These are phyloP conservation scores for Myriangium duriaei DNA, from an alignment of 2,329 filamentous ascomycete genomes.

Conservation along the genomic window DNA sequence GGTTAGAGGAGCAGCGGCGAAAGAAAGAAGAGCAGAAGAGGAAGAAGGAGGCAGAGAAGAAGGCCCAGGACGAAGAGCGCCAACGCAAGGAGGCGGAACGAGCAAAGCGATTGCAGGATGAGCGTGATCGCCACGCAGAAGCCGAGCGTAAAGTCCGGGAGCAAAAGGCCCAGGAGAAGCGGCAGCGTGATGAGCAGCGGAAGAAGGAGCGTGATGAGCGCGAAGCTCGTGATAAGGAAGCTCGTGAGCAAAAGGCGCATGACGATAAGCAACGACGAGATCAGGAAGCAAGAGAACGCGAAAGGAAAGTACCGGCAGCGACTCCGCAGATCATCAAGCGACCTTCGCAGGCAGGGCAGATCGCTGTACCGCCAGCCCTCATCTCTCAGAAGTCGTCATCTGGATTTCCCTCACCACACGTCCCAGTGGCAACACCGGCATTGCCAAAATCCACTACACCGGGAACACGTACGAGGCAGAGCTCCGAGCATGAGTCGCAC, in stretches of 20 bases:
- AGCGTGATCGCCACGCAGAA: slow-evolving; percentile 75
- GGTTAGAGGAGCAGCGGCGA: slow-evolving; percentile 63
- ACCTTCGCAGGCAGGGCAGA: slow-evolving; percentile 43
- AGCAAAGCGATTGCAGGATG: slow-evolving; percentile 65
- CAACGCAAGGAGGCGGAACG: slow-evolving; percentile 76
- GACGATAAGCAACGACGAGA: slow-evolving; percentile 47
- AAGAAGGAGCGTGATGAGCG: slow-evolving; percentile 61
- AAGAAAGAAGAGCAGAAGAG: slow-evolving; percentile 83
- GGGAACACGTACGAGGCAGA: slow-evolving; percentile 54
- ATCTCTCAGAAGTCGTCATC: slow-evolving; percentile 40
- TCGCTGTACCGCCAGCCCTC: slow-evolving; percentile 42
- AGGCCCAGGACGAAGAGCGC: slow-evolving; percentile 79
- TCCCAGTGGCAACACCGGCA: slow-evolving; percentile 65
- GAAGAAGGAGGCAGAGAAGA: slow-evolving; percentile 83
- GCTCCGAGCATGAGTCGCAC: slow-evolving; percentile 66
- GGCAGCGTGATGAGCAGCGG: slow-evolving; percentile 55
- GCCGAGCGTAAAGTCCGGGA: slow-evolving; percentile 72
- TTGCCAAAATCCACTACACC: slow-evolving; percentile 74
- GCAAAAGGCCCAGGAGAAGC: slow-evolving; percentile 70
- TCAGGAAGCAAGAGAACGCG: slow-evolving; percentile 42
- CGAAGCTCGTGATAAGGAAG: slow-evolving; percentile 58
- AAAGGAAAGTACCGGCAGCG: slow-evolving; percentile 28
- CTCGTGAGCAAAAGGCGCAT: slow-evolving; percentile 52
- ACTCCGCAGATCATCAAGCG: slow-evolving; percentile 37
- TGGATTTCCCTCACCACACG: slow-evolving; percentile 62